These are phyloP conservation scores for Backusella circina DNA, from an alignment of 192 early-diverging fungal species.

Conservation along the genomic window DNA sequence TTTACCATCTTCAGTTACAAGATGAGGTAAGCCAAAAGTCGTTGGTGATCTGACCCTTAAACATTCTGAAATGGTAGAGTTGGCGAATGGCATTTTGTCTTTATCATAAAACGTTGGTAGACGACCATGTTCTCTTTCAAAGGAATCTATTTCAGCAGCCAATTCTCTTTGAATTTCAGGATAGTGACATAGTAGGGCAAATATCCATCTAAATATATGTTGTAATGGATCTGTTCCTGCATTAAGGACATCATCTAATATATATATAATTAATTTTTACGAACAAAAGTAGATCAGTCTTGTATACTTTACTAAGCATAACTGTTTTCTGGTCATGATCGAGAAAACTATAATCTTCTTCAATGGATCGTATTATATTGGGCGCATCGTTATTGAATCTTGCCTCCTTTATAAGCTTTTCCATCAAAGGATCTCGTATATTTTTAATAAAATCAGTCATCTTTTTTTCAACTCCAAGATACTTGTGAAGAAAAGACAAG, in stretches of 20 bases:
- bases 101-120: background rate
- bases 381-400: background rate
- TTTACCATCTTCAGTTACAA: slow-evolving; percentile 5
- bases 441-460: background rate
- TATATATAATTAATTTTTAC: background rate
- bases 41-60: background rate
- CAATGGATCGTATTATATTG: background rate
- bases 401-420: background rate
- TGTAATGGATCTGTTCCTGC: background rate
- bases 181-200: background rate
- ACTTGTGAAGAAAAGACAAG: background rate
- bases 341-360: background rate
- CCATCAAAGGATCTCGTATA: background rate
- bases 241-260: background rate
- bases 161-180: background rate
- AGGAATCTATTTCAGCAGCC: background rate
- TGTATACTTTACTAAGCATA: background rate
- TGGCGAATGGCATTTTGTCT: background rate
- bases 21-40: background rate
- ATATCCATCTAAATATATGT: background rate
- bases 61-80: background rate
- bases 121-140: background rate
- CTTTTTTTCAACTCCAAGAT: background rate
- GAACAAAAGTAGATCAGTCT: background rate
- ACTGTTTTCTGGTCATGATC: background rate